Percentiles rank a stretch among this genome's conserved stretches.
These are phyloP conservation scores for Leccinum arenicola DNA, from an alignment of 768 basidiomycete species.

Conservation along the genomic window DNA sequence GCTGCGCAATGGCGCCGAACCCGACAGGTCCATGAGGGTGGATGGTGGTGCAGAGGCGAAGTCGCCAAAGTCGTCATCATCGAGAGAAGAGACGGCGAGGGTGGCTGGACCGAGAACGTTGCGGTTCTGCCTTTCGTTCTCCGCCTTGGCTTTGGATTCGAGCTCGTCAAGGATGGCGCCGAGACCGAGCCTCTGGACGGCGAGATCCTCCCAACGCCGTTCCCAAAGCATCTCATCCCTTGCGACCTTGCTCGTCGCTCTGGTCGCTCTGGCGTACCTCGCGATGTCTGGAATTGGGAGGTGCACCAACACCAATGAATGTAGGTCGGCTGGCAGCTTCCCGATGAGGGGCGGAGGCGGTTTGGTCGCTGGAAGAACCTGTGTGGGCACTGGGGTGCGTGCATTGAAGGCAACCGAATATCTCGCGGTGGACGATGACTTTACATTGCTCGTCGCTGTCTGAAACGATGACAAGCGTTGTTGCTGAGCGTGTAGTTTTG, in stretches of 20 bases:
- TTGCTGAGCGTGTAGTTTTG: conserved; percentile 48
- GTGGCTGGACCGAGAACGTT: conserved; percentile 54
- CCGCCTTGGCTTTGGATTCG: conserved; percentile 42
- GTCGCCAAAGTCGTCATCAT: conserved; percentile 89
- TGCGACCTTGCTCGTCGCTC: conserved; percentile 59
- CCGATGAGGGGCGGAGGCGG: conserved; percentile 55
- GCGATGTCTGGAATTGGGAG: conserved; percentile 82
- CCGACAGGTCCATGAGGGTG: conserved; percentile 21
- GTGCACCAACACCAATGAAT: conserved; percentile 68
- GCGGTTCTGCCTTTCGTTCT: conserved; percentile 29
- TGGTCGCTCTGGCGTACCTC: conserved; percentile 64
- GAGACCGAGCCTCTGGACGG: conserved; percentile 44
- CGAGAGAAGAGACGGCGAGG: conserved; percentile 43
- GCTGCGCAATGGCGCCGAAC: conserved; percentile 5
- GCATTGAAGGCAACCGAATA: conserved; percentile 8
- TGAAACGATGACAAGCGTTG: conserved; percentile 14
- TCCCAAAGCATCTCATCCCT: conserved; percentile 82
- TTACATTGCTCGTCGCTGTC: conserved; percentile 16
- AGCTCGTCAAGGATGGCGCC: conserved; percentile 54
- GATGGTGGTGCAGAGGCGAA: conserved; percentile 51
- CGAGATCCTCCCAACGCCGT: conserved; percentile 62
- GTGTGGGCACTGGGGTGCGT: conserved; percentile 1
- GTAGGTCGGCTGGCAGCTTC: conserved; percentile 73
- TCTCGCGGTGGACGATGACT: conserved; percentile 5
- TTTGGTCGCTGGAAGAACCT: conserved; percentile 19